phyloP scores from a whole-genome alignment of 306 rosid genomes.

The Rosa rugosa region DNA sequence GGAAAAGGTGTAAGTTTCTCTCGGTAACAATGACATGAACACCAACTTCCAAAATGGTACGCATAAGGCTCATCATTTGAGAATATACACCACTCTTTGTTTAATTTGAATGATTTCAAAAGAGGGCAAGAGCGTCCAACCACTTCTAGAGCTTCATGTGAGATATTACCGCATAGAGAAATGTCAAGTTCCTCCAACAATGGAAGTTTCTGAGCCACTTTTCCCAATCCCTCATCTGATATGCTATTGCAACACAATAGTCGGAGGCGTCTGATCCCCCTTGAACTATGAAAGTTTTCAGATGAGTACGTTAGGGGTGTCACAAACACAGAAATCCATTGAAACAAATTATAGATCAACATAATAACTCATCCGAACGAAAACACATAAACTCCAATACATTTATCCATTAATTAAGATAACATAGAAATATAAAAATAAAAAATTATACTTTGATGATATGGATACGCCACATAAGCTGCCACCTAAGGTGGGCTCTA shows the following conservation, averaged over 20 bases:
- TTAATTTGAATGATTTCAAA: too few species aligned
- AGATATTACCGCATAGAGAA: slow-evolving; percentile 25
- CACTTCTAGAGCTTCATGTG: slow-evolving; percentile 20
- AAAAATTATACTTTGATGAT: too few species aligned
- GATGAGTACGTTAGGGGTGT: not conserved
- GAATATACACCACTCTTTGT: not conserved
- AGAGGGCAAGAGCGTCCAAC: not conserved
- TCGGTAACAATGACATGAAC: not conserved
- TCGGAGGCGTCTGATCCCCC: slow-evolving; percentile 36
- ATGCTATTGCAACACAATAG: slow-evolving; percentile 38
- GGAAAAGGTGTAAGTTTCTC: not conserved
- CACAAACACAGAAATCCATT: not conserved
- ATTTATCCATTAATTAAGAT: too few species aligned
- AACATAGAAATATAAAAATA: too few species aligned
- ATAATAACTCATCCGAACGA: not conserved
- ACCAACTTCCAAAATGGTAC: not conserved
- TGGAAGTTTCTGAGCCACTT: slow-evolving; percentile 40
- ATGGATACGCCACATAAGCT: too few species aligned
- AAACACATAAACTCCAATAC: not conserved
- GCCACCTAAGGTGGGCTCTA: too few species aligned
- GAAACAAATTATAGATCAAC: not conserved
- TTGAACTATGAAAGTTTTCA: slow-evolving; percentile 38
- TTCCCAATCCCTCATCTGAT: slow-evolving; percentile 44
- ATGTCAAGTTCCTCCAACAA: slow-evolving; percentile 60
- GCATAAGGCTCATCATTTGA: not conserved